A percentile compares a stretch with the other conserved stretches of the same genome.
phyloP scores from a whole-genome alignment of 306 rosid species.

The Hylodesmum podocarpum region DNA sequence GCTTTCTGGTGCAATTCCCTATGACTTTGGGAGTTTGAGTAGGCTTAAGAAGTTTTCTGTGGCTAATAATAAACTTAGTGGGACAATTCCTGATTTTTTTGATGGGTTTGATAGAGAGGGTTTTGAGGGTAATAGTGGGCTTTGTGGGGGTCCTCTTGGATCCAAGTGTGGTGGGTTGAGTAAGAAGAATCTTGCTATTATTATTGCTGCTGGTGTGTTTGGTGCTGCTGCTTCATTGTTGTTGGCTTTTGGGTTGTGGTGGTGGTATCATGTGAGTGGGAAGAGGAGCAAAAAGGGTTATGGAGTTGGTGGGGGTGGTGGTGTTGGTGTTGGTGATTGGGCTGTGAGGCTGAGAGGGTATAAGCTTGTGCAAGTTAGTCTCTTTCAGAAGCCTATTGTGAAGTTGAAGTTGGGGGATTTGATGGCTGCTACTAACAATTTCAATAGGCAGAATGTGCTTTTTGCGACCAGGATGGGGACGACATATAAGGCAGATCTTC shows the following conservation, averaged over 20 bases:
- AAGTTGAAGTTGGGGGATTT: constrained; percentile 86
- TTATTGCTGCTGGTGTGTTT: constrained; percentile 90
- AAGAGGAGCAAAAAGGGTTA: constrained; percentile 39
- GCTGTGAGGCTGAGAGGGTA: constrained; percentile 70
- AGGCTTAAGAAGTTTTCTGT: constrained; percentile 69
- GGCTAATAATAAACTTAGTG: constrained; percentile 63
- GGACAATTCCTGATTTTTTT: constrained; percentile 53
- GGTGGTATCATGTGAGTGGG: constrained; percentile 79
- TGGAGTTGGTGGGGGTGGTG: constrained; percentile 30
- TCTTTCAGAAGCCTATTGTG: constrained; percentile 92
- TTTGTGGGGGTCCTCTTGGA: constrained; percentile 81
- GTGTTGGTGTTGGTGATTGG: constrained; percentile 59
- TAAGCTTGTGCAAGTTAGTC: constrained; percentile 77
- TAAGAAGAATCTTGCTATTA: constrained; percentile 79
- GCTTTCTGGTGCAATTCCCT: constrained; percentile 70
- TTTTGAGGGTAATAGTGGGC: constrained; percentile 71
- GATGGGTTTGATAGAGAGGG: constrained; percentile 31
- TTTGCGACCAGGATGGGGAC: constrained; percentile 77
- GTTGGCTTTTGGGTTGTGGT: constrained; percentile 83
- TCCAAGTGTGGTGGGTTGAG: constrained; percentile 85
- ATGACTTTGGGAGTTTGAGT: constrained; percentile 47
- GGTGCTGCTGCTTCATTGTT: constrained; percentile 89
- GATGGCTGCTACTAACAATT: constrained; percentile 85
- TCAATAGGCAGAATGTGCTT: constrained; percentile 56
- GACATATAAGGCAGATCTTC: constrained; percentile 79